Conservation (phyloP, 345 rosid genomes). For the Anastatica hierochuntica region DNA sequence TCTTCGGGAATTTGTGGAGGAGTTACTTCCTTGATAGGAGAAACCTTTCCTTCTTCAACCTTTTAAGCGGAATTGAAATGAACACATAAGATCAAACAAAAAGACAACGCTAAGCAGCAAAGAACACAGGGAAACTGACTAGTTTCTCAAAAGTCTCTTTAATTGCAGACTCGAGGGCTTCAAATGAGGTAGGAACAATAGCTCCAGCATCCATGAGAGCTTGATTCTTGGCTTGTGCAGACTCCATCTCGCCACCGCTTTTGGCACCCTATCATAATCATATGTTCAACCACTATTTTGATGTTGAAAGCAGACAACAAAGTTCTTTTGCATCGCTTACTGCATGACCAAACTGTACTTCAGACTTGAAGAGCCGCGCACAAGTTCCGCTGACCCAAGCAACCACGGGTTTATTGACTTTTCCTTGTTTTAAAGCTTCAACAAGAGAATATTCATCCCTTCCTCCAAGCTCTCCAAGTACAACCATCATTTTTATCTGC, state of each 20-base stretch:
- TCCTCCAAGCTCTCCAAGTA: conserved; percentile 98
- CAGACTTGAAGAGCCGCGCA: conserved; percentile 91
- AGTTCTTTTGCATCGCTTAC: conserved; percentile 42
- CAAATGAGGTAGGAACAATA: conserved; percentile 84
- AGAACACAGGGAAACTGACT: conserved; percentile 35
- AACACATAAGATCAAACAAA: conserved; percentile 2
- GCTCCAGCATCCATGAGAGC: conserved; percentile 85
- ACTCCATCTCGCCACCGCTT: conserved; percentile 96
- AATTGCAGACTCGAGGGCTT: conserved; percentile 64
- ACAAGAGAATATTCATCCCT: conserved; percentile 92
- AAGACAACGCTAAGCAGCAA: conserved; percentile 1
- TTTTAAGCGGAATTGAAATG: conserved; percentile 6
- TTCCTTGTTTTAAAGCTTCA: conserved; percentile 91
- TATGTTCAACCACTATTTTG: no score
- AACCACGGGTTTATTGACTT: conserved; percentile 88
- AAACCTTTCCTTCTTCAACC: conserved; percentile 71
- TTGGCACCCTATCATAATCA: conserved; percentile 61
- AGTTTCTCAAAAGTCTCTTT: conserved; percentile 83
- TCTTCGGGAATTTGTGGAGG: conserved; percentile 98
- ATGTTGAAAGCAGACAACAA: neutral
- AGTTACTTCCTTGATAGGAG: conserved; percentile 62
- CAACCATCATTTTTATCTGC: conserved; percentile 90
- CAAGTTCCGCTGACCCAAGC: conserved; percentile 99
- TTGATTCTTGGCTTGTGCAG: conserved; percentile 98
- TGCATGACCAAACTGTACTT: conserved; percentile 99